phyloP scores from a whole-genome alignment of 192 early-diverging fungal species.

The Geranomyces michiganensis region DNA sequence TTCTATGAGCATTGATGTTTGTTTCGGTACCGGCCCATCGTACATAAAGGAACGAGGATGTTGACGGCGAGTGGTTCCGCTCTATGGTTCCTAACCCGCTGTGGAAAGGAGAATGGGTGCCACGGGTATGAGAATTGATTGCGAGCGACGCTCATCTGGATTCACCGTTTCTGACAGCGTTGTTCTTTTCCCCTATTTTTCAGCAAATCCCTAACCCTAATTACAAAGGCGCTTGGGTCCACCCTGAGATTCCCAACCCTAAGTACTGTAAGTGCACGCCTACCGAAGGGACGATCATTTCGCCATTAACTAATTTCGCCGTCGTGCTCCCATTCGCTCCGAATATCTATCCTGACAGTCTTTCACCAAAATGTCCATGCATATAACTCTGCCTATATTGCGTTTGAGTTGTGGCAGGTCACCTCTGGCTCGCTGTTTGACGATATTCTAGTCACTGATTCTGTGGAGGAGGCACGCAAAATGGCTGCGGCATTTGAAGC shows the following conservation, averaged over 20 bases:
- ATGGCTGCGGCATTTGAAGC: constrained; percentile 38
- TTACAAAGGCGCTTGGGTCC: constrained; percentile 54
- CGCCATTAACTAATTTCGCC: too few species aligned
- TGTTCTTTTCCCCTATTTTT: background rate
- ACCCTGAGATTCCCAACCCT: constrained; percentile 50
- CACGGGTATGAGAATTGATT: constrained; percentile 30
- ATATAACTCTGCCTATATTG: constrained; percentile 42
- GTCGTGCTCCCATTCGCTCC: too few species aligned
- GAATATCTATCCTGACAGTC: constrained; percentile 13
- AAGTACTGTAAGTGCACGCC: constrained; percentile 33
- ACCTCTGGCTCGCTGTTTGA: constrained; percentile 55
- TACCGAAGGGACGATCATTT: background rate
- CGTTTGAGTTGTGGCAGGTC: constrained; percentile 62
- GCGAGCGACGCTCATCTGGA: too few species aligned
- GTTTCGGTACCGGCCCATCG: background rate
- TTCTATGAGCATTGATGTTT: too few species aligned
- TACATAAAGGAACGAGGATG: constrained; percentile 46
- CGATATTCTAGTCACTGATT: constrained; percentile 58
- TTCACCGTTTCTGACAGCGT: too few species aligned
- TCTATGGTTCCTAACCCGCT: constrained; percentile 52
- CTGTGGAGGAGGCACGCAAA: constrained; percentile 48
- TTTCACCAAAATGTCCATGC: constrained; percentile 39
- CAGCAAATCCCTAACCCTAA: constrained; percentile 53
- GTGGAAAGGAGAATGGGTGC: constrained; percentile 52
- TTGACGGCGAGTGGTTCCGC: constrained; percentile 55